Conservation (phyloP, 148 eudicot genomes). For the Pharnaceum exiguum region DNA sequence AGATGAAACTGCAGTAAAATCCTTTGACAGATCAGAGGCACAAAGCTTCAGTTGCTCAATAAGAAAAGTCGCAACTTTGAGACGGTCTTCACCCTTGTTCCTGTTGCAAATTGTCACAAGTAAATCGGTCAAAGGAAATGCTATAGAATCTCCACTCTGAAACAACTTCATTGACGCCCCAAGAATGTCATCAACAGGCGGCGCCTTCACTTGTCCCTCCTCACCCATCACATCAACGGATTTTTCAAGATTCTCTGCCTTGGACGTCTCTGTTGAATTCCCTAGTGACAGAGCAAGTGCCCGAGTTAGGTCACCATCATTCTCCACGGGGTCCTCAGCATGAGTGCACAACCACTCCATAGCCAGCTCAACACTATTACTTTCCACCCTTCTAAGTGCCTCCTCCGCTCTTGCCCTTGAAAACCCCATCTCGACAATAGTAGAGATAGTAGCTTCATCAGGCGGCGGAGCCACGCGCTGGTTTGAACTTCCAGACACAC, state of each 20-base stretch:
- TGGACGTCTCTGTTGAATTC: constrained; percentile 72
- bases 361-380: constrained; percentile 95
- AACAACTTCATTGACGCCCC: constrained; percentile 73
- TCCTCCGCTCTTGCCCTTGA: constrained; percentile 95
- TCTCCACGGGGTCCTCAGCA: constrained; percentile 87
- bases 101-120: constrained; percentile 81
- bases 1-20: constrained; percentile 63
- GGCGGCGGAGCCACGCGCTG: constrained; percentile 84
- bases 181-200: constrained; percentile 89
- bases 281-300: constrained; percentile 94
- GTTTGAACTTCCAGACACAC: constrained; percentile 49
- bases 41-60: constrained; percentile 72
- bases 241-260: constrained; percentile 62
- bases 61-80: constrained; percentile 63
- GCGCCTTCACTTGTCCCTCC: constrained; percentile 57
- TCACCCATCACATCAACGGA: constrained; percentile 50
- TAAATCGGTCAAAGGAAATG: constrained; percentile 77
- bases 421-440: constrained; percentile 97
- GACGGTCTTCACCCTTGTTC: constrained; percentile 90
- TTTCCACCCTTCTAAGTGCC: constrained; percentile 83
- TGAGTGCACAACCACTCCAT: constrained; percentile 98
- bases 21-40: constrained; percentile 53
- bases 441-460: constrained; percentile 82
- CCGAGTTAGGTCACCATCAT: constrained; percentile 89
- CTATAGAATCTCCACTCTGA: constrained; percentile 69